Base-by-base conservation (phyloP, 768 basidiomycete genomes). In the Tulasnella sp. region DNA sequence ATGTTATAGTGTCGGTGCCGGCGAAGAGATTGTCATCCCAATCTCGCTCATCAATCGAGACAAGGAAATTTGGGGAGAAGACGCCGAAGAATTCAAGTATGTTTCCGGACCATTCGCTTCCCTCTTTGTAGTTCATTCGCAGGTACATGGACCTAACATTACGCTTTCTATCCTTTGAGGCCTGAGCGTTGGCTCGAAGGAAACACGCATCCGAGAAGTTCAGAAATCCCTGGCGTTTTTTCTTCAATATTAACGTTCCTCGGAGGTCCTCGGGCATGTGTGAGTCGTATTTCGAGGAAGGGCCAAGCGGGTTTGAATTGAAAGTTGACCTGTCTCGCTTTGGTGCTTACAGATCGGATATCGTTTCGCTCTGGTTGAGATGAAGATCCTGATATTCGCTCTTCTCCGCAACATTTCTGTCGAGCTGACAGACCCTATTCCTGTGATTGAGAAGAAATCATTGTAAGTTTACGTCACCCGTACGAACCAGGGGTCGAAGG, bases 31-130 rank as follows among this genome's bases (percentile, higher is more conserved):
- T 20, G 78, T 85, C 9, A 83, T 92, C 20, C 90, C 90, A 0
- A 88, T 91, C 48, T 48, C 76, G 87, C 0, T 84, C 84, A 2
- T 92, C 46, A 91, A 93, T 80, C 84, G 87, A 6, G 85, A 86
- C 11, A 85, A 86, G 79, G 83, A 82, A 7, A 81, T 91, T 0
- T 92, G 91, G 91, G 91, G 91, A 9, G 84, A 87, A 15, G 91
- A 92, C 81, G 88, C 90, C 0, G 72, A 77, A n/a, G 87, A 89
- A 71, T 92, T 92, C 86, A 89, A 83, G 90, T 90, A 76, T n/a
- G 1, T 35, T 26, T 55, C 57, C 23, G 29, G 15, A 40, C 11
- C 6, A 15, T 20, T 18, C 1, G 46, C 5, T 18, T 48, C 46
- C 46, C 46, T 35, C 46, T 48, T 29, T 61, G 57, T 7, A 40